Base-by-base conservation (phyloP, 2,329 filamentous ascomycete species). In the Beauveria sp. region DNA sequence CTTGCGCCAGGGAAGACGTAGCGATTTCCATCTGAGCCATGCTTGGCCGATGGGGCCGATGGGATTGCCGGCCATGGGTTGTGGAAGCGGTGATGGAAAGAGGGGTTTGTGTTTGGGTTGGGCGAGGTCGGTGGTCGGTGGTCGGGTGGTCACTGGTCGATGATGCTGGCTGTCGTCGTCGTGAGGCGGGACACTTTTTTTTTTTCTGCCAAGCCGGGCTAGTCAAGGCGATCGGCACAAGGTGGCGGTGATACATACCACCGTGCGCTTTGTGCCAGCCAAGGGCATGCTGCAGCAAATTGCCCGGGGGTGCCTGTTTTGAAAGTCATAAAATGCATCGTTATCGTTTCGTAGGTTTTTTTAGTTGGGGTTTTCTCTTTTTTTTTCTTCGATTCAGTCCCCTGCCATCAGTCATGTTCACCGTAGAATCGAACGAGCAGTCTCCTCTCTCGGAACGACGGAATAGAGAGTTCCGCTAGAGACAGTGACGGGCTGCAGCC, bases 1-100 rank as follows among this genome's bases (percentile, higher is more conserved):
- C 65, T 83, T 86, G 59, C 85, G 82, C 85, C 85, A 87, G 65
- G 85, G 85, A 3, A 88, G 74, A 51, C 79, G 81, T 56, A 87
- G 75, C 28, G 81, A 73, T 70, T 87, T 87, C 85, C 85, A 88
- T 67, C 75, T 78, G 67, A 79, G 80, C 85, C 85, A 88, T 62
- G 75, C 73, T 64, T 74, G 75, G 45, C 69, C 63, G 50, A 75
- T 43, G 56, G 69, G 68, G 3, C 74, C 75, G 60, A 79, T 71
- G 58, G 69, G 71, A 61, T 73, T 75, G 53, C 67, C 62, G 52
- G 72, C 70, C 73, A 77, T 78, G 34, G 12, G 34, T 14, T 38
- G 34, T 5, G 34, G 34, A 16, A 38, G 12, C 34, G 34, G 34
- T 38, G 66, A 62, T 40, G 5, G 53, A 26, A 16, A 40, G 9